phyloP scores from a whole-genome alignment of 331 rosid species.

The Acacia concinna region DNA sequence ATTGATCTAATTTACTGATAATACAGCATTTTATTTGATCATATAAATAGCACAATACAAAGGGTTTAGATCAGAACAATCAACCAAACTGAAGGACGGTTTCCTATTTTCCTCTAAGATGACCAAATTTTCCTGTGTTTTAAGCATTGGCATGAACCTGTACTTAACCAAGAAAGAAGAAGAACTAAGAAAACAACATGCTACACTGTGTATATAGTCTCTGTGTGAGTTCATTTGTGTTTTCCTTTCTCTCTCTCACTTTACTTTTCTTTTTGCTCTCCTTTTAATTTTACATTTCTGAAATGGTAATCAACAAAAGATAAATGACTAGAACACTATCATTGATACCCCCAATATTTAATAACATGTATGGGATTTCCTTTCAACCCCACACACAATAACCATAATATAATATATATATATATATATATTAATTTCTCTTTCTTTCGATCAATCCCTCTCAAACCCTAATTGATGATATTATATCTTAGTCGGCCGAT shows the following conservation, averaged over 20 bases:
- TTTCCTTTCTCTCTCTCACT: background rate
- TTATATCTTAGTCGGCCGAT: background rate
- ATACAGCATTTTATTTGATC: slow-evolving; percentile 22
- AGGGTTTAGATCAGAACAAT: background rate
- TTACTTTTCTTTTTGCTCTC: background rate
- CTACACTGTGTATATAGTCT: slow-evolving; percentile 15
- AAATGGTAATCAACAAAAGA: background rate
- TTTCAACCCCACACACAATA: background rate
- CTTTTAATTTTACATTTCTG: background rate
- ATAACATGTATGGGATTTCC: background rate
- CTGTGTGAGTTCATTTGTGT: background rate
- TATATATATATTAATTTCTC: background rate
- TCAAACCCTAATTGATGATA: background rate
- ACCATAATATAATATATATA: background rate
- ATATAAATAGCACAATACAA: slow-evolving; percentile 24
- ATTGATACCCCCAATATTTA: background rate
- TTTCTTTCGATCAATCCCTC: background rate
- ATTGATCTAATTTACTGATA: background rate
- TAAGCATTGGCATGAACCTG: slow-evolving; percentile 14
- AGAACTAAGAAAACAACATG: slow-evolving; percentile 14
- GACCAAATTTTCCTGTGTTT: background rate
- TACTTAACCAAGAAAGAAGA: background rate
- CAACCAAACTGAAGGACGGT: slow-evolving; percentile 22
- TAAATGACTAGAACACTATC: background rate
- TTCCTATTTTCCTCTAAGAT: background rate